Evolutionary conservation across 2,329 filamentous ascomycete genomes (phyloP), one percentile per base, ranked within the genome.

Genomic region (Gyromitra esculenta): DNA sequence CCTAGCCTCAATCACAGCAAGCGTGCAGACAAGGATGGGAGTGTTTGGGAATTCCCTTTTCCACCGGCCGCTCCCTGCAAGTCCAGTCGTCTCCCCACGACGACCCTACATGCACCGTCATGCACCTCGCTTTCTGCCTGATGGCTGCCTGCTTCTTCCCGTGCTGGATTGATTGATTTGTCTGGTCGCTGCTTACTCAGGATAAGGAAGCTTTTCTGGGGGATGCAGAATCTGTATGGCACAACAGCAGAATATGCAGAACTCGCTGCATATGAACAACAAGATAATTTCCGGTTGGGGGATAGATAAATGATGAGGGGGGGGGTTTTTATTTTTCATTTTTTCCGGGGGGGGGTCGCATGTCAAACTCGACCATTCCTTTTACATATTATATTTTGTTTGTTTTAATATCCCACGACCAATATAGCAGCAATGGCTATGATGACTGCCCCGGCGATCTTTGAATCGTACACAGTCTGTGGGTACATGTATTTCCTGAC

Each of bases 51-150:
- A 65, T 59, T 65, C 75, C 70, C 64, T 66, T 56, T 77, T 62
- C 71, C 65, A 48, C 70, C 75, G 73, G 56, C 72, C 45, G 52
- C 62, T 73, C 70, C 60, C 62, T 60, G 41, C 52, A 43, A 68
- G 54, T 50, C 63, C 43, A 77, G 70, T 73, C 56, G 62, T 70
- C 75, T 76, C 69, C 64, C 75, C 65, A 74, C 56, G 72, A 69
- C 65, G 48, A 70, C 71, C 54, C 60, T 77, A 25, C 72, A 73
- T 77, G 70, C 75, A 68, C 60, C 52, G 50, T 74, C 71, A 74
- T 75, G 64, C 75, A 77, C 59, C 74, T 76, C 74, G 57, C 70
- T 77, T 77, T 77, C 75, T 77, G 75, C 75, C 75, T 77, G 75
- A 72, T 75, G 64, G 75, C 72, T 75, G 75, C 71, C 70, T 76